These are phyloP conservation scores for Aspergillus quadrilineatus DNA, from an alignment of 2,329 filamentous ascomycete species.

Conservation along the genomic window DNA sequence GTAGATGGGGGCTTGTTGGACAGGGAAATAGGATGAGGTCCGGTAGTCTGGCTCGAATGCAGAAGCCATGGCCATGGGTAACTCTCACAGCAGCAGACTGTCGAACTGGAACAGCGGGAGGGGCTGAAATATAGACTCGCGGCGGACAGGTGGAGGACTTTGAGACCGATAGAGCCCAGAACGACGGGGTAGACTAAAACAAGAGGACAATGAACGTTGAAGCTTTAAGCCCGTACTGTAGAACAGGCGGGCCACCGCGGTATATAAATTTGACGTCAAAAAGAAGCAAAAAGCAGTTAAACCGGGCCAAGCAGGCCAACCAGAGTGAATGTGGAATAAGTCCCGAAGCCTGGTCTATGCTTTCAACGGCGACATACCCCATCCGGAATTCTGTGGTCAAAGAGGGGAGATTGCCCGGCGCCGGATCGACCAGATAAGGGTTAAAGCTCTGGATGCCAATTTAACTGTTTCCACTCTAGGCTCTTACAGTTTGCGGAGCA, in stretches of 20 bases:
- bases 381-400: neutral
- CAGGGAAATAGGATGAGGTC: neutral
- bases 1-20: neutral
- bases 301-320: neutral
- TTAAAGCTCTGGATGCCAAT: neutral
- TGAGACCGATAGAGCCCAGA: neutral
- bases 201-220: neutral
- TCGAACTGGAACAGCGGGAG: neutral
- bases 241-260: neutral
- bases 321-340: neutral
- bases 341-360: neutral
- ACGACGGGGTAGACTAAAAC: neutral
- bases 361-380: neutral
- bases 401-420: neutral
- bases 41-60: constrained; percentile 2
- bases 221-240: neutral
- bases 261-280: constrained; percentile 9
- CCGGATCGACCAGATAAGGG: constrained; percentile 5
- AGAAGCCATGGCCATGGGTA: neutral
- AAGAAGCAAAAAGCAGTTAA: constrained; percentile 9
- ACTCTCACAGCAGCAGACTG: no score
- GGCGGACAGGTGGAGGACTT: neutral
- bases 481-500: constrained; percentile 6
- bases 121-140: neutral
- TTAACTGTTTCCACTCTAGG: neutral